Evolutionary conservation across 768 basidiomycete species (phyloP).

Genomic region (Kwoniella bestiolae): DNA sequence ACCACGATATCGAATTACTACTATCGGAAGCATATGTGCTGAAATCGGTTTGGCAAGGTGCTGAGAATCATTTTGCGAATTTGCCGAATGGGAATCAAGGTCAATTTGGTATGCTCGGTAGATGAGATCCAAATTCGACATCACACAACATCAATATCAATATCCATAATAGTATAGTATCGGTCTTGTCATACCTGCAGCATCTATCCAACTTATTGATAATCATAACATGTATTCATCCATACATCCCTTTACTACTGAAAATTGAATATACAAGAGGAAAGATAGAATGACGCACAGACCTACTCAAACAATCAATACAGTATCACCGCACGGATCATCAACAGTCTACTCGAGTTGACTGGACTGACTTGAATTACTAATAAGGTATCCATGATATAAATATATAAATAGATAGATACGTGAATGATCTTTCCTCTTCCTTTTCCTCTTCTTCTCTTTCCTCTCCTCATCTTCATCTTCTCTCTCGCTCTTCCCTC

Average conservation of each 20-base stretch:
- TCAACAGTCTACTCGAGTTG: not conserved
- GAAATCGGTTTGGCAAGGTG: slow-evolving; percentile 58
- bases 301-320: not conserved
- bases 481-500: slow-evolving; percentile 1
- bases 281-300: slow-evolving; percentile 9
- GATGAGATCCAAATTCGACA: slow-evolving; percentile 15
- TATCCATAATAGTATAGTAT: not conserved
- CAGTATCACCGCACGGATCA: not conserved
- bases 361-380: not conserved
- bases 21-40: slow-evolving; percentile 91
- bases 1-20: slow-evolving; percentile 93
- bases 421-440: not conserved
- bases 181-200: too few relatives aligned
- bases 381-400: too few relatives aligned
- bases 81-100: slow-evolving; percentile 30
- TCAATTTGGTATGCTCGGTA: slow-evolving; percentile 50
- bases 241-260: not conserved
- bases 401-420: too few relatives aligned
- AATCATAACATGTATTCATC: too few relatives aligned
- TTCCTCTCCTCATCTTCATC: not conserved
- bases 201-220: too few relatives aligned
- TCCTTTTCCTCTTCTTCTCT: not conserved
- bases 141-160: not conserved
- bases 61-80: slow-evolving; percentile 57
- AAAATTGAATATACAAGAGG: not conserved